Evolutionary conservation across 257 asterid genomes (phyloP).

Genomic region (Jacaranda mimosifolia): DNA sequence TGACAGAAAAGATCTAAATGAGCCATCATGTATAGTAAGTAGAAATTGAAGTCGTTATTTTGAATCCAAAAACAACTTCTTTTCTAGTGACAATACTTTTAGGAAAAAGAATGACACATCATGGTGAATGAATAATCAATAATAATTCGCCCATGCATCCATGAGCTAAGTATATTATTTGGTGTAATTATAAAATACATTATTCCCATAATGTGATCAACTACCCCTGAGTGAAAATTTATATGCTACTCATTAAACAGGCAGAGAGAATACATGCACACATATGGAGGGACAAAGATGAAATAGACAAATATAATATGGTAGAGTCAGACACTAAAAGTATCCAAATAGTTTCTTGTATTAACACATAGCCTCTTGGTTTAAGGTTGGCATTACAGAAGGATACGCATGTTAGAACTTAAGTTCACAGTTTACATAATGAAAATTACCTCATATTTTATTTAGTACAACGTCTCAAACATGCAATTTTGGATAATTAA

Average conservation of each 20-base stretch:
- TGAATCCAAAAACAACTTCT: slow-evolving; percentile 23
- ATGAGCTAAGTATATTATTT: slow-evolving; percentile 3
- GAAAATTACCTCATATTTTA: neutral
- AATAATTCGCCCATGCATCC: no score
- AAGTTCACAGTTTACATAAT: neutral
- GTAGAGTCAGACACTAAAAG: no score
- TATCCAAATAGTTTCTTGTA: no score
- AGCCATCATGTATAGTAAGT: slow-evolving; percentile 6
- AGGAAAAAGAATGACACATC: neutral
- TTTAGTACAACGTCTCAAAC: neutral
- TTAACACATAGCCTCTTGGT: neutral
- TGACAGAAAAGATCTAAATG: slow-evolving; percentile 28
- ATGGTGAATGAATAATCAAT: slow-evolving; percentile 7
- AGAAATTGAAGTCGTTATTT: slow-evolving; percentile 14
- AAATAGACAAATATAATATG: no score
- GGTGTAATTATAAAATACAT: neutral
- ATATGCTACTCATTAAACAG: neutral
- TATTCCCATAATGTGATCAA: neutral
- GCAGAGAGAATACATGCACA: neutral
- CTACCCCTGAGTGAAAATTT: neutral
- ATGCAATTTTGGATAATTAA: neutral
- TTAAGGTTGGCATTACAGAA: neutral
- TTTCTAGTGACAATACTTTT: neutral
- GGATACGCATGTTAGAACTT: neutral
- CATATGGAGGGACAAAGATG: neutral